Conservation (phyloP, 2,329 filamentous ascomycete species). For the Fusarium sp. region DNA sequence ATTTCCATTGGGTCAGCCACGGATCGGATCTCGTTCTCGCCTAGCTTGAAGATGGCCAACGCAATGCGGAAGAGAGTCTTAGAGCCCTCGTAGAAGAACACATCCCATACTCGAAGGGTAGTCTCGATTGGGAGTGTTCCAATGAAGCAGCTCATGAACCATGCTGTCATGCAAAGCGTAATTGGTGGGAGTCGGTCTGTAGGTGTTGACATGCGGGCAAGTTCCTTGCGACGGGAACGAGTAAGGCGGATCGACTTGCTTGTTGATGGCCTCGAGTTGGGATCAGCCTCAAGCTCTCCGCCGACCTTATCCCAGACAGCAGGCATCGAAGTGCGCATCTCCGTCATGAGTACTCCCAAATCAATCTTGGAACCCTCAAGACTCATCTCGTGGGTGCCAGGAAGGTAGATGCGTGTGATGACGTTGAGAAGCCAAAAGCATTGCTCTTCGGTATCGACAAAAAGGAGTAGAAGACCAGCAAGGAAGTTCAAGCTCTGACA, state of each 20-base stretch:
- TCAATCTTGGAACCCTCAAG: conserved; percentile 95
- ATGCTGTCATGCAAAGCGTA: conserved; percentile 91
- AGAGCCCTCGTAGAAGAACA: conserved; percentile 94
- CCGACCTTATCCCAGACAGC: conserved; percentile 90
- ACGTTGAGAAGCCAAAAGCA: conserved; percentile 94
- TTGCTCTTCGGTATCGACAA: conserved; percentile 89
- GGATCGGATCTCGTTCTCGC: conserved; percentile 82
- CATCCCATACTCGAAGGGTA: conserved; percentile 92
- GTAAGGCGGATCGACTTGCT: conserved; percentile 53
- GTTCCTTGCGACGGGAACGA: conserved; percentile 56
- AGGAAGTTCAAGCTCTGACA: conserved; percentile 97
- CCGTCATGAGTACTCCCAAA: conserved; percentile 90
- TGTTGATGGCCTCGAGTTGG: conserved; percentile 54
- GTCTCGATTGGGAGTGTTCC: conserved; percentile 92
- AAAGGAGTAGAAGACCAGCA: conserved; percentile 87
- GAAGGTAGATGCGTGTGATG: conserved; percentile 88
- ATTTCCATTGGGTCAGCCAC: conserved; percentile 93
- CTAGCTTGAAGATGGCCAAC: conserved; percentile 89
- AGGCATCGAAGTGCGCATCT: conserved; percentile 85
- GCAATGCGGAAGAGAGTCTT: conserved; percentile 95
- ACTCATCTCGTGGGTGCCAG: conserved; percentile 90
- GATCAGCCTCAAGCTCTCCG: conserved; percentile 73
- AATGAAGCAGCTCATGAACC: conserved; percentile 98
- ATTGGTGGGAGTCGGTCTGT: conserved; percentile 82
- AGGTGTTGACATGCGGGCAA: conserved; percentile 53